phyloP scores from a whole-genome alignment of 805 yeast species.

The Ogataea henricii region DNA sequence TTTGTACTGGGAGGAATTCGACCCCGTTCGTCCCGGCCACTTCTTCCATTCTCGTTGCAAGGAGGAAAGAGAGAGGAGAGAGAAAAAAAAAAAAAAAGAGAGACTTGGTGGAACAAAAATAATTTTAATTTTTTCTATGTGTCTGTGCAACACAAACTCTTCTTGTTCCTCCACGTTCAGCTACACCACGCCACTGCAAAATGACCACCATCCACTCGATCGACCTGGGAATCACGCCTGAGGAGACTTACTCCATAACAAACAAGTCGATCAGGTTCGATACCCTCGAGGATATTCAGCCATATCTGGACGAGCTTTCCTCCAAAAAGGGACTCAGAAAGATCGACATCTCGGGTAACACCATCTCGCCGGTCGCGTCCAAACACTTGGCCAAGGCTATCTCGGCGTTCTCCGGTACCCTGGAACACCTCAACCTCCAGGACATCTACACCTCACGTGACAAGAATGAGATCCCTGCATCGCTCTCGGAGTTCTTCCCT shows the following conservation, averaged over 20 bases:
- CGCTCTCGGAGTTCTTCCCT: constrained; percentile 71
- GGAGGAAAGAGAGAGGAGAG: not conserved
- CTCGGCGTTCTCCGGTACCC: constrained; percentile 42
- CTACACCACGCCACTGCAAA: not conserved
- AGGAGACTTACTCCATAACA: constrained; percentile 60
- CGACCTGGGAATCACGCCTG: constrained; percentile 44
- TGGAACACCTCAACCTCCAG: constrained; percentile 76
- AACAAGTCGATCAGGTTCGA: constrained; percentile 80
- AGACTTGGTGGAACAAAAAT: not conserved
- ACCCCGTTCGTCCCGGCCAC: not conserved
- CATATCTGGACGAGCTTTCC: constrained; percentile 61
- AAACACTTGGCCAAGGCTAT: constrained; percentile 63
- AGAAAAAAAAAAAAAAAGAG: not conserved
- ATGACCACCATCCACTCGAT: constrained; percentile 39
- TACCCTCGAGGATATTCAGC: constrained; percentile 67
- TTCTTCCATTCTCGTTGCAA: not conserved
- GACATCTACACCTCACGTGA: constrained; percentile 95
- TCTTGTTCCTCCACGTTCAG: too few species aligned
- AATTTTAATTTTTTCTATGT: not conserved
- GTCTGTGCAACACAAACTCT: constrained; percentile 1
- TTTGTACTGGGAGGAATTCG: too few species aligned
- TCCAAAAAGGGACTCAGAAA: constrained; percentile 43
- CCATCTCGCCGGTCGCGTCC: constrained; percentile 91
- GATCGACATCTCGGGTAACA: constrained; percentile 88
- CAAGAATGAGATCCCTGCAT: constrained; percentile 89